Percentiles rank a stretch among this genome's conserved stretches.
Conservation (phyloP, 306 rosid genomes). For the Vigna trinervia region DNA sequence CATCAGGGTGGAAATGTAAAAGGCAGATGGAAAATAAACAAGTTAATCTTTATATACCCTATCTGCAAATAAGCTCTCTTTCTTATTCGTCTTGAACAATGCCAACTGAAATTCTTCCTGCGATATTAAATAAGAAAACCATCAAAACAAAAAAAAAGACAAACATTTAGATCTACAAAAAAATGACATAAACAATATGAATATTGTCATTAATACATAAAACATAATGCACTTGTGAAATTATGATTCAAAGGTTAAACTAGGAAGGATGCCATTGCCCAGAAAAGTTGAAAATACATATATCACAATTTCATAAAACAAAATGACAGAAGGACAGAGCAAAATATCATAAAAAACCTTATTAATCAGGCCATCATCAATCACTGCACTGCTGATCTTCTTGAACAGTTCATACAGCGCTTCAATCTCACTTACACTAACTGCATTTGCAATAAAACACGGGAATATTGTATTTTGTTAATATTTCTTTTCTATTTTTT, state of each 20-base stretch:
- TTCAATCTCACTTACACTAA: conserved; percentile 95
- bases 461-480: not conserved
- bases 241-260: conserved; percentile 4
- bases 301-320: not conserved
- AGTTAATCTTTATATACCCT: conserved; percentile 59
- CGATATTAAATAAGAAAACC: conserved; percentile 33
- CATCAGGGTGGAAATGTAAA: not conserved
- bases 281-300: conserved; percentile 31
- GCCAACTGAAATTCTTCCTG: conserved; percentile 97
- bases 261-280: conserved; percentile 15
- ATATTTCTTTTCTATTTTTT: not conserved
- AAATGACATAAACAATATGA: conserved; percentile 28
- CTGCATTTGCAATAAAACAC: conserved; percentile 56
- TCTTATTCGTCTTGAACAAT: conserved; percentile 89
- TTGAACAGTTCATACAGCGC: conserved; percentile 88
- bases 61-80: conserved; percentile 92
- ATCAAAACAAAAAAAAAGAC: conserved; percentile 10
- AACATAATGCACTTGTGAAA: not conserved
- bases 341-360: conserved; percentile 56
- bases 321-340: conserved; percentile 16
- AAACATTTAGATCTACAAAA: conserved; percentile 20
- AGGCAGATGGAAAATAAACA: conserved; percentile 4
- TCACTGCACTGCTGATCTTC: conserved; percentile 91
- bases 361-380: conserved; percentile 90
- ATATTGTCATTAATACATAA: not conserved